Evolutionary conservation across 1,284 basidiomycete species (phyloP), one percentile per base, ranked within the genome.

Genomic region (Tilletia setariae): DNA sequence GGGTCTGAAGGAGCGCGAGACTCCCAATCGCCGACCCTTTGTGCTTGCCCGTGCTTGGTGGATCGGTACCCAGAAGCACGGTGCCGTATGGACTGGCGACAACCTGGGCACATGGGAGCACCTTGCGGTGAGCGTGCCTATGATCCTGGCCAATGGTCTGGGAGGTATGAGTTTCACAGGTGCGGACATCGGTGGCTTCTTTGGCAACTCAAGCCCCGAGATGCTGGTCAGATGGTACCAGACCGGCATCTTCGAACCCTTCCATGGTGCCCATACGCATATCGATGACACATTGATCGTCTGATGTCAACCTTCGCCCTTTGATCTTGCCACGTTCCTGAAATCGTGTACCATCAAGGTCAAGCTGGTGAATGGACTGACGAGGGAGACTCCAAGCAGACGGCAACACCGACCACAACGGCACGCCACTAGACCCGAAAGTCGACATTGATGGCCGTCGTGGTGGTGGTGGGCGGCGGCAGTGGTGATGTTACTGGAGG

Each of bases 11-110:
- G 87, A 87, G 21, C 90, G 96, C 25, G 90, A 92, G 51, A 72
- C 76, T 28, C n/a, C 56, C 7, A 51, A 25, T 30, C 76, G 78
- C 35, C 56, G 80, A 35, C 94, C 95, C 0, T 98, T 99, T 82
- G 94, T 98, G 63, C 88, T 98, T 21, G 94, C 94, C 0, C 91
- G 96, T 68, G 87, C 93, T 2, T 98, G 95, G 89, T 98, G 88
- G 76, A 91, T 94, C 1, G 96, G 96, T 4, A 93, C 93, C 25
- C 96, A 98, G 83, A 89, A 93, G 49, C 94, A 91, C 78, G 93
- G 94, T 51, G 94, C 96, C 0, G 92, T 96, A 86, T 99, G 96
- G 95, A 98, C 94, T 1, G 96, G 96, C 16, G 96, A 99, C 84
- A 98, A 98, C 83, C 85, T 97, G 51, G 93, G 95, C 40, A 93